Conservation (phyloP, 2,329 filamentous ascomycete genomes). For the Amesomyces nigricolor region DNA sequence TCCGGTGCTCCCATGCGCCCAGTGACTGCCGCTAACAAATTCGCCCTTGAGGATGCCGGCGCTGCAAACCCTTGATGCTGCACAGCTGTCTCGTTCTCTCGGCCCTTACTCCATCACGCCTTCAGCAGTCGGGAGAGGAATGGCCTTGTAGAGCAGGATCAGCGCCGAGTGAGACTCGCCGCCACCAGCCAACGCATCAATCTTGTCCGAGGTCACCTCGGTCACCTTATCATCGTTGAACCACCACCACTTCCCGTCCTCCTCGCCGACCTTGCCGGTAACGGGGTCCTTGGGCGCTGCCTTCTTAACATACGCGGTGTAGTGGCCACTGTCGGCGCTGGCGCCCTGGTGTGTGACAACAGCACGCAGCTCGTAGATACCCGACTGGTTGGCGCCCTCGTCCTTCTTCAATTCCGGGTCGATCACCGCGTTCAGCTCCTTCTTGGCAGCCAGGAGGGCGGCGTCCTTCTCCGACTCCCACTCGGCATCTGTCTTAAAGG, state of each 20-base stretch:
- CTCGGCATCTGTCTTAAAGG: constrained; percentile 88
- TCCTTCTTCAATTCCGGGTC: constrained; percentile 69
- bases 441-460: constrained; percentile 72
- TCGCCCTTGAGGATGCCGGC: not conserved
- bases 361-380: constrained; percentile 88
- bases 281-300: constrained; percentile 63
- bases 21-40: not conserved
- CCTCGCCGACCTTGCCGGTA: constrained; percentile 70
- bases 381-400: constrained; percentile 83
- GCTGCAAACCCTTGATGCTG: not conserved
- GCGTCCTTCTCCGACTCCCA: constrained; percentile 79
- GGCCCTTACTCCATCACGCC: constrained; percentile 29
- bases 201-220: constrained; percentile 87
- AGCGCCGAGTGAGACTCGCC: constrained; percentile 81
- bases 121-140: constrained; percentile 58
- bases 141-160: constrained; percentile 71
- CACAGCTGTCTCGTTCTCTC: not conserved
- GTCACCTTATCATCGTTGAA: constrained; percentile 98
- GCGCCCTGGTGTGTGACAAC: constrained; percentile 96
- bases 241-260: constrained; percentile 99
- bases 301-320: constrained; percentile 98
- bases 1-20: not conserved
- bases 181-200: constrained; percentile 82
- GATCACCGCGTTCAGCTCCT: constrained; percentile 76
- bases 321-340: constrained; percentile 95